These are phyloP conservation scores for Podila clonocystis DNA, from an alignment of 192 early-diverging fungal species.

Conservation along the genomic window DNA sequence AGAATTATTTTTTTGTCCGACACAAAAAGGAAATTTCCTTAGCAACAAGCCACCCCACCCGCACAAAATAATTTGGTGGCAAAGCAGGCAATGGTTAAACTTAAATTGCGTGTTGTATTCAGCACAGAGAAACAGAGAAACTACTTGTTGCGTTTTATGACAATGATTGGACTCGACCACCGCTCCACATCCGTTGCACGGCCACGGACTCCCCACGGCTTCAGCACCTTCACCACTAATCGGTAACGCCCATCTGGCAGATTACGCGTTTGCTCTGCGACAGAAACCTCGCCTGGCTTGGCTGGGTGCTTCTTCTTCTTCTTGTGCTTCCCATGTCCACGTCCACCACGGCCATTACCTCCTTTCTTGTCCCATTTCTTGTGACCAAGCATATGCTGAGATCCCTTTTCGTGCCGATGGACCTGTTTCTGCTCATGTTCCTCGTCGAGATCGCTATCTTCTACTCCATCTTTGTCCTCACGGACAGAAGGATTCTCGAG, in stretches of 20 bases:
- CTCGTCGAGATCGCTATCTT: not conserved
- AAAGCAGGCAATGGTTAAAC: too few species aligned
- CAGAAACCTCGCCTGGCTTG: not conserved
- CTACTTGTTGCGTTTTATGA: constrained; percentile 24
- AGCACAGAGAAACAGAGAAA: too few species aligned
- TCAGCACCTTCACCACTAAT: constrained; percentile 39
- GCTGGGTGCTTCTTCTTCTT: not conserved
- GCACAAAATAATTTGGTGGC: too few species aligned
- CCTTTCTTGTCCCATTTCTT: not conserved
- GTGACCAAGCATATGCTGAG: not conserved
- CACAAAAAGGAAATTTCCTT: too few species aligned
- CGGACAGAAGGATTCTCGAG: constrained; percentile 22
- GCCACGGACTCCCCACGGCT: constrained; percentile 37
- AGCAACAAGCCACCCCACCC: too few species aligned
- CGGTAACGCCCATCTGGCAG: constrained; percentile 40
- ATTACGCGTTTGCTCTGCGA: not conserved
- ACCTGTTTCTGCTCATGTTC: not conserved
- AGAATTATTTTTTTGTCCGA: not conserved
- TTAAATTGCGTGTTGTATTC: too few species aligned
- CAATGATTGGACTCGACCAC: constrained; percentile 36
- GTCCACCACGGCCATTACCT: not conserved
- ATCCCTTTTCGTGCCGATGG: not conserved
- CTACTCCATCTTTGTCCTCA: not conserved
- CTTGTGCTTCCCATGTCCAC: not conserved
- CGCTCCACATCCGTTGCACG: constrained; percentile 38